phyloP scores from a whole-genome alignment of 2,329 filamentous ascomycete genomes.

The Alternaria sp. region DNA sequence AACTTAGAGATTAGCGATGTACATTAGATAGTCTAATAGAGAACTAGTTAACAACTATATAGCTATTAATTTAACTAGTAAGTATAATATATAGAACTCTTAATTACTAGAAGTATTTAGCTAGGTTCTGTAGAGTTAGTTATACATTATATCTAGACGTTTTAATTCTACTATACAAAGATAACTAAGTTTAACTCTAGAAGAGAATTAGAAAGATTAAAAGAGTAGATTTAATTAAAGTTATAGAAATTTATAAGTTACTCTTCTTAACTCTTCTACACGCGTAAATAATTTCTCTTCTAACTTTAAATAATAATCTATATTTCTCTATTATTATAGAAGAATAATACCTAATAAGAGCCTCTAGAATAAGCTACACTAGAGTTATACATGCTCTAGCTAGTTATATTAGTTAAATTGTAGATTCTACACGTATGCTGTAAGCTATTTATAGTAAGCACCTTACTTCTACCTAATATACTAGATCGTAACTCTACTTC shows the following conservation, averaged over 20 bases:
- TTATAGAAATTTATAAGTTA: slow-evolving; percentile 27
- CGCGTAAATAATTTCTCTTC: slow-evolving; percentile 53
- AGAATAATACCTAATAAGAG: slow-evolving; percentile 53
- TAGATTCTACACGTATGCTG: not conserved
- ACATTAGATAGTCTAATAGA: slow-evolving; percentile 4
- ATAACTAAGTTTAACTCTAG: slow-evolving; percentile 40
- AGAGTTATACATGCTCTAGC: slow-evolving; percentile 5
- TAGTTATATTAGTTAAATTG: slow-evolving; percentile 5
- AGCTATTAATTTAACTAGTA: slow-evolving; percentile 36
- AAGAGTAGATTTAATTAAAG: slow-evolving; percentile 49
- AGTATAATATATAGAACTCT: slow-evolving; percentile 54
- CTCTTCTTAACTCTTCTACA: slow-evolving; percentile 13
- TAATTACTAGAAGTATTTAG: slow-evolving; percentile 51
- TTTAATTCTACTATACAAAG: slow-evolving; percentile 47
- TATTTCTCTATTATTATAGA: slow-evolving; percentile 47
- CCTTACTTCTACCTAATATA: not conserved
- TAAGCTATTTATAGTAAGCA: not conserved
- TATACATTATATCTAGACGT: not conserved
- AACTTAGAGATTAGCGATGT: slow-evolving; percentile 7
- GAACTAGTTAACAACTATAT: not conserved
- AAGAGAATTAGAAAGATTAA: slow-evolving; percentile 49
- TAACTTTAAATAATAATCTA: slow-evolving; percentile 51
- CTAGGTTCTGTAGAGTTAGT: slow-evolving; percentile 7
- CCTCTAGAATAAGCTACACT: slow-evolving; percentile 48
- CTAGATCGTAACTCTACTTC: slow-evolving; percentile 5